Base-by-base conservation (phyloP, 2,329 filamentous ascomycete genomes). In the Fusarium burgessii region DNA sequence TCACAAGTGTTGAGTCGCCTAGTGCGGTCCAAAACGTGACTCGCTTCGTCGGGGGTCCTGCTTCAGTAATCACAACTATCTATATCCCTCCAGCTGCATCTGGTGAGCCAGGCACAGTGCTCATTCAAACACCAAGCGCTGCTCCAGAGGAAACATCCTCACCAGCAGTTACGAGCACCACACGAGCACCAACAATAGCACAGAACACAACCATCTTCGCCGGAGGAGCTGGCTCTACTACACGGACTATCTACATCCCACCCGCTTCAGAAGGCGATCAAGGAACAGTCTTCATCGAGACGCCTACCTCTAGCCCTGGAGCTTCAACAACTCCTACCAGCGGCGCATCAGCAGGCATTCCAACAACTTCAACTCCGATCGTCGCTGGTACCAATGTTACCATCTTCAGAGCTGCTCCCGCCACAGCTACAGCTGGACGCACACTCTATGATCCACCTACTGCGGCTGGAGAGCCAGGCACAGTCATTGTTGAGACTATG, bases 271-370 rank as follows among this genome's bases (percentile, higher is more conserved):
- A 47, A 3, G 45, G 46, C 6, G 64, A 62, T 1, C 56, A 43
- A 15, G 65, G 65, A 35, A 70, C 58, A 2, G 41, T 68, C 7
- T 15, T 71, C 13, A 64, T 71, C 8, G 62, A 70, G 10, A 71
- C 67, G 0, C 67, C 50, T 4, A 66, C 55, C 0, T 7, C 33
- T 0, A 20, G 18, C 4, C 42, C 49, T 0, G 17, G 3, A 14
- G 41, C 25, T 17, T 33, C 54, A 3, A 59, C 25, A 1, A 54
- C 29, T 5, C 8, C 25, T 1, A n/a, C 40, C 17, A 66, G 25
- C 1, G 47, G 42, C 11, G 41, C 33, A 15, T 17, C 36, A 3
- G 33, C 15, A 1, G 42, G n/a, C 10, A 25, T 27, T 27, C 35
- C 47, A 5, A 33, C 50, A 17, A 59, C 64, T 5, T 14, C 45